Percentiles rank a stretch among this genome's conserved stretches.
phyloP scores from a whole-genome alignment of 164 flowering plant genomes.

The Nymphaea colorata region DNA sequence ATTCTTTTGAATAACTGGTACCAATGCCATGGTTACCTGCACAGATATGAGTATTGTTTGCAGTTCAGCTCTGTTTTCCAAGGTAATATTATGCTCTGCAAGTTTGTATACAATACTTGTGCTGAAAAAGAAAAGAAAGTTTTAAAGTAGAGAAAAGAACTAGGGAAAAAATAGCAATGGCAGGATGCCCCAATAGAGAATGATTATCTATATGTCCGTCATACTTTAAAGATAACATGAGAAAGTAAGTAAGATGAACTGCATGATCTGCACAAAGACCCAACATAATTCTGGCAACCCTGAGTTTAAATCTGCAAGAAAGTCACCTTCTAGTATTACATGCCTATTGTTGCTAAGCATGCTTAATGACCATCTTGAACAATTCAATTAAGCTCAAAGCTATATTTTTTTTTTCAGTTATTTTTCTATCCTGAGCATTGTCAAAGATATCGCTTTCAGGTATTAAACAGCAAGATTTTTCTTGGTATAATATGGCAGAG shows the following conservation, averaged over 20 bases:
- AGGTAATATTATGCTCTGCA: background rate
- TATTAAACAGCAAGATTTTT: no score
- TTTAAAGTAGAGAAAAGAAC: background rate
- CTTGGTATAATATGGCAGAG: no score
- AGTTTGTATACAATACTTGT: background rate
- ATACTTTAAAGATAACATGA: background rate
- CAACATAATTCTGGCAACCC: background rate
- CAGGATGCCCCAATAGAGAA: background rate
- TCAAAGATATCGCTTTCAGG: no score
- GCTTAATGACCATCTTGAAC: no score
- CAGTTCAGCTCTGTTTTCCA: background rate
- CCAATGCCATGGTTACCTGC: constrained; percentile 2
- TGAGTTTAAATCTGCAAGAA: no score
- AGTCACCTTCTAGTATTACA: background rate
- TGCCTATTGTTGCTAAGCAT: background rate
- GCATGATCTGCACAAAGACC: background rate
- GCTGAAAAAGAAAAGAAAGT: background rate
- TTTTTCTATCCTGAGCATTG: no score
- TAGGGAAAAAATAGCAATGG: background rate
- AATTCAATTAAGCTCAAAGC: no score
- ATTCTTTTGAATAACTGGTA: background rate
- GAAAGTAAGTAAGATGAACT: background rate
- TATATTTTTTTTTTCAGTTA: no score
- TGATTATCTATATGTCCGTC: background rate
- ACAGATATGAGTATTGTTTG: background rate